These are phyloP conservation scores for Cucumis melo DNA, from an alignment of 306 rosid genomes.

Conservation along the genomic window DNA sequence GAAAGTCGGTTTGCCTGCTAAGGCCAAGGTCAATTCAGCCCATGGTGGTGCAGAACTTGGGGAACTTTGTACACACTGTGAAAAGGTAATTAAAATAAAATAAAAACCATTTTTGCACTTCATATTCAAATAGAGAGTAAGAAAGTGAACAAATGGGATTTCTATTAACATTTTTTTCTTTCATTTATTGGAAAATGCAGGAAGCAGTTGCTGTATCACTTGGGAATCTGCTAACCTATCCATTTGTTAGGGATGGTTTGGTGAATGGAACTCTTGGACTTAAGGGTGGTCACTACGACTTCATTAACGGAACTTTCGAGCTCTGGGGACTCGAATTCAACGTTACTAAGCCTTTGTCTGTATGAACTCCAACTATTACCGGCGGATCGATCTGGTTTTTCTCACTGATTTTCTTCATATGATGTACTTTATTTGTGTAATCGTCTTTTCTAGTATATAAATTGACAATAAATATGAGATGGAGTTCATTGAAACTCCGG, in stretches of 20 bases:
- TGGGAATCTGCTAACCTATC: slow-evolving; percentile 82
- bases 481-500: slow-evolving; percentile 5
- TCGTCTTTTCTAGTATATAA: slow-evolving; percentile 13
- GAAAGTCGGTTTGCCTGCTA: slow-evolving; percentile 57
- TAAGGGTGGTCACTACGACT: slow-evolving; percentile 87
- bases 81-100: slow-evolving; percentile 36
- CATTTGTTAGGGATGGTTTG: slow-evolving; percentile 86
- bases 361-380: slow-evolving; percentile 59
- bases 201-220: slow-evolving; percentile 79
- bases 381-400: slow-evolving; percentile 31
- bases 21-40: slow-evolving; percentile 45
- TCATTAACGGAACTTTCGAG: slow-evolving; percentile 73
- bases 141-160: neutral
- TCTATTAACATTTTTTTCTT: neutral
- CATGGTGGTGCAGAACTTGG: slow-evolving; percentile 21
- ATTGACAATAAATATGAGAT: slow-evolving; percentile 18
- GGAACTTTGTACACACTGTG: slow-evolving; percentile 61
- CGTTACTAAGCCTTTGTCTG: slow-evolving; percentile 59
- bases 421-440: slow-evolving; percentile 27
- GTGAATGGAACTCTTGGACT: slow-evolving; percentile 66
- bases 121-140: neutral
- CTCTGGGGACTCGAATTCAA: slow-evolving; percentile 84
- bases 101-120: neutral
- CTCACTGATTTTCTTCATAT: slow-evolving; percentile 24
- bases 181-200: slow-evolving; percentile 26